Evolutionary conservation across 441 rosid species (phyloP), one percentile per base, ranked within the genome.

Genomic region (Flueggea neowawraea): DNA sequence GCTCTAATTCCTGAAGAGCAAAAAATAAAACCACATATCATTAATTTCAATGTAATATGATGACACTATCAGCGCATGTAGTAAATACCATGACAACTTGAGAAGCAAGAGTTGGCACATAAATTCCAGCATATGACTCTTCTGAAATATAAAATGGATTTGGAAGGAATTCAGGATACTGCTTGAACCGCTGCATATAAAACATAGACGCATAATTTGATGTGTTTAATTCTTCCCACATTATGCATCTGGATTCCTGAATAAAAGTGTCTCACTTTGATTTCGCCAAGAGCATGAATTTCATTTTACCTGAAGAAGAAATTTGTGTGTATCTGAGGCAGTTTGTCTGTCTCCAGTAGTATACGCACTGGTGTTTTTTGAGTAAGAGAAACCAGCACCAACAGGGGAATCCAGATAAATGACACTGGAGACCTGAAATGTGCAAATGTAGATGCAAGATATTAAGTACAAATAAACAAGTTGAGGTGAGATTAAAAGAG

Each of bases 101-200:
- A 58, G 58, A 62, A 61, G 93, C 86, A 68, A 94, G 96, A 64
- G 88, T 88, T 31, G 97, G 98, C 62, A 90, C 93, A 61, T 87
- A 94, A 49, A 94, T 58, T 68, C 97, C 97, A 61, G 96, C 96
- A 75, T 83, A 94, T 5, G 97, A 88, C 83, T 90, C 97, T 68
- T 97, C 97, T 12, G 97, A 63, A 58, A 93, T 71, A 67, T 69
- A 93, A 62, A 93, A 87, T 2, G 89, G 93, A 73, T 93, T 93
- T 53, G 89, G 58, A 47, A 83, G 89, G 74, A 88, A 90, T 76
- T 93, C 91, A 0, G 89, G 84, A 72, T 84, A 93, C 55, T 76
- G 80, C 74, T 83, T 73, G 73, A 94, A 87, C 97, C 98, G 90
- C 97, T 93, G 70, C 3, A 52, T 67, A 57, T 14, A 57, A 28